A percentile compares a stretch with the other conserved stretches of the same genome.
Conservation (phyloP, 768 basidiomycete genomes). For the Porpolomopsis calyptriformis region DNA sequence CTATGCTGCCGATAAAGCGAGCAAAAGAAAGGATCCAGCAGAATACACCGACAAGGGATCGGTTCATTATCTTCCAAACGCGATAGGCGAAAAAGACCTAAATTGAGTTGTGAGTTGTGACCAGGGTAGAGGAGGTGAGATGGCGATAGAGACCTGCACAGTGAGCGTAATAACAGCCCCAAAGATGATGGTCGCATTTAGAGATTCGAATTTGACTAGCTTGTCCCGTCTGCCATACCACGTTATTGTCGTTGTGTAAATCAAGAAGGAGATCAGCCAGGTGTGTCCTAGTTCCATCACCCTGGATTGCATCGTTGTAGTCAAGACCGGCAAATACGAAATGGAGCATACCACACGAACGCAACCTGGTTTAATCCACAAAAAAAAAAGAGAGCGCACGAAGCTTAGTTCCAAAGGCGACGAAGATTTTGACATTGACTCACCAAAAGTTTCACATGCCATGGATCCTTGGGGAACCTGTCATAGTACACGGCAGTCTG, state of each 20-base stretch:
- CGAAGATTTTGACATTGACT: not conserved
- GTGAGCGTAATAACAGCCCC: conserved; percentile 21
- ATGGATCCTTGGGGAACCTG: conserved; percentile 16
- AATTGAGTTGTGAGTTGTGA: not conserved
- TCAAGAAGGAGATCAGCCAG: conserved; percentile 16
- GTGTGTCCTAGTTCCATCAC: conserved; percentile 21
- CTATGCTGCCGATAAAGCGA: conserved; percentile 21
- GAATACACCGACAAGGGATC: conserved; percentile 17
- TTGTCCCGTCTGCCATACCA: conserved; percentile 16
- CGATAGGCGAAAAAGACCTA: conserved; percentile 26
- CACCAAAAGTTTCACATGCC: conserved; percentile 16
- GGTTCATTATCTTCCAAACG: conserved; percentile 19
- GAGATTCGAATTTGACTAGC: conserved; percentile 13
- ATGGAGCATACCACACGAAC: conserved; percentile 4
- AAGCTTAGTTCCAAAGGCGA: not conserved
- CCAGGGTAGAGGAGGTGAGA: not conserved
- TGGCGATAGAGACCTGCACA: conserved; percentile 17
- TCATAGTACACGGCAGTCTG: conserved; percentile 18
- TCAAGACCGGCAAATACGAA: no score
- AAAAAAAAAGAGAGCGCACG: not conserved
- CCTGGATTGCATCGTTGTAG: conserved; percentile 10
- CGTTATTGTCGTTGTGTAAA: conserved; percentile 24
- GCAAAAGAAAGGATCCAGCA: conserved; percentile 18
- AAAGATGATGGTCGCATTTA: conserved; percentile 16
- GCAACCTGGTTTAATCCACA: conserved; percentile 1